Evolutionary conservation across 2,329 filamentous ascomycete genomes (phyloP).

Genomic region (Orbilia oligospora): DNA sequence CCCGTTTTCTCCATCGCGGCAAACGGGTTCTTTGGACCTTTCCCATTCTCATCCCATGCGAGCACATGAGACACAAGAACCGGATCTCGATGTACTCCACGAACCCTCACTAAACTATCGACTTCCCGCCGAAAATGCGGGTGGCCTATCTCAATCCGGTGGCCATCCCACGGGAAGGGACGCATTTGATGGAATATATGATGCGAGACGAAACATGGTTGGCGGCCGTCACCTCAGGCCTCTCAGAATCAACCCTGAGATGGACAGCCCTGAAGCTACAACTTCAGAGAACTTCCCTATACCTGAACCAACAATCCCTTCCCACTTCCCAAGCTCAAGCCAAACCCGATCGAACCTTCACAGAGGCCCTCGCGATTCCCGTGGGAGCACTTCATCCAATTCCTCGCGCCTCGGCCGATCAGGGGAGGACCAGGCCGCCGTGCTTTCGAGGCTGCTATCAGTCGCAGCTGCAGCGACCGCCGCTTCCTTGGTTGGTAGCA

Average conservation of each 20-base stretch:
- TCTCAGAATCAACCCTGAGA: conserved; percentile 11
- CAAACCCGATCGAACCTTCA: conserved; percentile 13
- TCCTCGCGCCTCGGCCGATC: conserved; percentile 55
- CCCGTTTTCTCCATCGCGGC: conserved; percentile 29
- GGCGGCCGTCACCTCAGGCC: conserved; percentile 24
- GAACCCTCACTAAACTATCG: conserved; percentile 11
- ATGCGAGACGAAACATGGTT: conserved; percentile 12
- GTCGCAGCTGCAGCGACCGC: conserved; percentile 65
- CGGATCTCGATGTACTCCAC: conserved; percentile 1
- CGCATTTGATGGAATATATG: conserved; percentile 13
- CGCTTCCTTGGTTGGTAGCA: conserved; percentile 64
- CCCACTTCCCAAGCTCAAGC: neutral
- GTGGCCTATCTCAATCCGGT: neutral
- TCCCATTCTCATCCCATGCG: neutral
- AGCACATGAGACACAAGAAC: neutral
- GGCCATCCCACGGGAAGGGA: conserved; percentile 5
- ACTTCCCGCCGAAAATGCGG: neutral
- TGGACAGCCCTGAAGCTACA: neutral
- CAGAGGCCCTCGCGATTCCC: conserved; percentile 29
- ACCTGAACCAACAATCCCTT: neutral
- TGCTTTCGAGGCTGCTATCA: conserved; percentile 64
- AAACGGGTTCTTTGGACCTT: conserved; percentile 45
- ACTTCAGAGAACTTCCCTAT: conserved; percentile 12
- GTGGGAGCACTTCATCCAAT: conserved; percentile 23
- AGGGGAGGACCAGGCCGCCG: conserved; percentile 64